Evolutionary conservation across 2,329 filamentous ascomycete genomes (phyloP).

Genomic region (Trichophyton schoenleinii): DNA sequence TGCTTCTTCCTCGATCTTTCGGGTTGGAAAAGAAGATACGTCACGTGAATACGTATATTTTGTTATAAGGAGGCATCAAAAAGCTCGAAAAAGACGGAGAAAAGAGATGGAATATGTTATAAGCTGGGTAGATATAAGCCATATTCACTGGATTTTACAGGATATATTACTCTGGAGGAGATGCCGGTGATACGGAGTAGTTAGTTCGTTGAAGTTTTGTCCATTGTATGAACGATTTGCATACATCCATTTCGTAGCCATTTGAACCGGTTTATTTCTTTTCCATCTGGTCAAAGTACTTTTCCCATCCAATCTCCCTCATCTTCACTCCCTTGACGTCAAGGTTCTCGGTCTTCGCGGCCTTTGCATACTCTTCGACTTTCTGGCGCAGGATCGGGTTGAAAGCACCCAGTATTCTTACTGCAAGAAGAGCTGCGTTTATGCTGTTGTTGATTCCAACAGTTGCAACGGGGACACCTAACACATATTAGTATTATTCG

Average conservation of each 20-base stretch:
- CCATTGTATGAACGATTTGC: not conserved
- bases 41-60: not conserved
- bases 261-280: conserved; percentile 3
- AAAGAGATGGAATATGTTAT: not conserved
- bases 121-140: not conserved
- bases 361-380: conserved; percentile 32
- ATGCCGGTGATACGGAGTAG: not conserved
- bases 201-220: not conserved
- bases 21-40: not conserved
- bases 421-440: conserved; percentile 61
- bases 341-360: conserved; percentile 31
- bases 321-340: conserved; percentile 33
- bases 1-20: not conserved
- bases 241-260: not conserved
- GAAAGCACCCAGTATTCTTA: conserved; percentile 50
- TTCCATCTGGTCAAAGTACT: conserved; percentile 34
- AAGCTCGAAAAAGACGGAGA: not conserved
- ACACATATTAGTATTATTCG: conserved; percentile 18
- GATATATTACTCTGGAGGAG: not conserved
- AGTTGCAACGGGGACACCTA: conserved; percentile 58
- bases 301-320: conserved; percentile 32
- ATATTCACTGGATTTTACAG: not conserved
- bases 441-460: conserved; percentile 71
- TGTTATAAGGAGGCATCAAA: not conserved
- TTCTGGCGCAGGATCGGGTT: conserved; percentile 30